Conservation (phyloP, 306 rosid genomes). For the Rosa rugosa region DNA sequence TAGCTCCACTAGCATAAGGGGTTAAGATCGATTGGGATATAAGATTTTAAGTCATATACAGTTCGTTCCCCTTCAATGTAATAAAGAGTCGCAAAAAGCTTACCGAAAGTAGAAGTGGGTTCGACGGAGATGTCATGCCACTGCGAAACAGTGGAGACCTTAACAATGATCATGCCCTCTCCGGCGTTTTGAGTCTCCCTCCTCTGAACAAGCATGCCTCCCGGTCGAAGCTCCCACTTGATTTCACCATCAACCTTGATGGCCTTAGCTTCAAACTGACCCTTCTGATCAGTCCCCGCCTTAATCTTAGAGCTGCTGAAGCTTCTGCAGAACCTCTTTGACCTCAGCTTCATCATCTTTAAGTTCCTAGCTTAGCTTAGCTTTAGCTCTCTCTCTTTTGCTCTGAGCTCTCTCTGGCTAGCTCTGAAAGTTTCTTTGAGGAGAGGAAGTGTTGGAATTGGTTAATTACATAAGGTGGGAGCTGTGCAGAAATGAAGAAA, state of each 20-base stretch:
- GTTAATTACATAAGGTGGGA: conserved; percentile 42
- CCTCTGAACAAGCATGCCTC: conserved; percentile 96
- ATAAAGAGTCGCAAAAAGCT: background rate
- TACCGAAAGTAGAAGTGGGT: conserved; percentile 87
- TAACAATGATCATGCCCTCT: conserved; percentile 63
- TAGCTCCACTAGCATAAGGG: too few relatives aligned
- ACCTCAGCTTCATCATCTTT: conserved; percentile 73
- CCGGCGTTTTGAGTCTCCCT: conserved; percentile 56
- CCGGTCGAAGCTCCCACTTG: conserved; percentile 95
- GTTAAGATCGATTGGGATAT: too few relatives aligned
- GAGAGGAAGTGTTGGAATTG: conserved; percentile 19
- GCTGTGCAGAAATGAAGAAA: background rate
- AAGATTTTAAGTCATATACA: background rate
- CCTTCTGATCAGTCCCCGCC: conserved; percentile 15
- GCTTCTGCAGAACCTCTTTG: conserved; percentile 73
- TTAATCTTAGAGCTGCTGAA: conserved; percentile 40
- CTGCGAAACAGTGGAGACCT: conserved; percentile 75
- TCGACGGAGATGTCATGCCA: conserved; percentile 75
- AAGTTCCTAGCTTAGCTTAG: background rate
- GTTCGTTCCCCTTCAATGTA: too few relatives aligned
- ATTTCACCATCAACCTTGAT: conserved; percentile 36
- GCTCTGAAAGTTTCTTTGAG: conserved; percentile 1
- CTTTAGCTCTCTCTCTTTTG: background rate
- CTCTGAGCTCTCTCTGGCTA: conserved; percentile 7
- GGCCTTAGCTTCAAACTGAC: conserved; percentile 10